phyloP scores from a whole-genome alignment of 805 yeast genomes.

The Brettanomyces custersianus region DNA sequence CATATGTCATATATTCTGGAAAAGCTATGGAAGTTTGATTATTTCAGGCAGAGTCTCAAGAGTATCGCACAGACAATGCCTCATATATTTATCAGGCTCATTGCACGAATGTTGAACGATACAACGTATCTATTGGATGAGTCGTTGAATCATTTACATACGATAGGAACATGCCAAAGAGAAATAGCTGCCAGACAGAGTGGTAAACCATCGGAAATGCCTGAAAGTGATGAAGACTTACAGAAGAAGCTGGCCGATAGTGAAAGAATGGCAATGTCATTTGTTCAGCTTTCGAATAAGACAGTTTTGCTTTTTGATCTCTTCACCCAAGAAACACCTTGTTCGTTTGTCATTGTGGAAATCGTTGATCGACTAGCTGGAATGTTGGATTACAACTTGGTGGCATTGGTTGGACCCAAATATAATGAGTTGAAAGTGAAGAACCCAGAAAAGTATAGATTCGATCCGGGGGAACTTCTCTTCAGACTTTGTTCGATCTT shows the following conservation, averaged over 20 bases:
- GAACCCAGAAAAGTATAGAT: conserved; percentile 73
- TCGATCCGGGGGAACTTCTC: conserved; percentile 69
- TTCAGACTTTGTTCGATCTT: conserved; percentile 66
- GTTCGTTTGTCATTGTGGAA: conserved; percentile 78
- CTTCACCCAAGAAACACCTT: conserved; percentile 81
- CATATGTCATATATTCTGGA: conserved; percentile 78
- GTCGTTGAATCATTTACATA: conserved; percentile 67
- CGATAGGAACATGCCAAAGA: conserved; percentile 66
- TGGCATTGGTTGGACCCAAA: conserved; percentile 91
- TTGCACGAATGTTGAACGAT: conserved; percentile 92
- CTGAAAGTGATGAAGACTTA: conserved; percentile 57
- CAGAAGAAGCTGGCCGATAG: conserved; percentile 46
- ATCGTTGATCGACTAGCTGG: conserved; percentile 91
- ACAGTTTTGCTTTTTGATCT: conserved; percentile 71
- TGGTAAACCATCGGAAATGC: conserved; percentile 23
- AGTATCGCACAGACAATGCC: conserved; percentile 58
- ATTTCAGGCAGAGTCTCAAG: conserved; percentile 60
- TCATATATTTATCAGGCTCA: conserved; percentile 83
- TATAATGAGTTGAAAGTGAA: conserved; percentile 82
- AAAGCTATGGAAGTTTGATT: conserved; percentile 68
- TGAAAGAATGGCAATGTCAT: conserved; percentile 72
- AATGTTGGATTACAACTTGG: conserved; percentile 88
- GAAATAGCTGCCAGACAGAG: conserved; percentile 49
- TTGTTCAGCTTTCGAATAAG: conserved; percentile 75
- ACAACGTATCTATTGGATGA: conserved; percentile 89